Base-by-base conservation (phyloP, 139 green algal species). In the Tetradesmus obliquus region DNA sequence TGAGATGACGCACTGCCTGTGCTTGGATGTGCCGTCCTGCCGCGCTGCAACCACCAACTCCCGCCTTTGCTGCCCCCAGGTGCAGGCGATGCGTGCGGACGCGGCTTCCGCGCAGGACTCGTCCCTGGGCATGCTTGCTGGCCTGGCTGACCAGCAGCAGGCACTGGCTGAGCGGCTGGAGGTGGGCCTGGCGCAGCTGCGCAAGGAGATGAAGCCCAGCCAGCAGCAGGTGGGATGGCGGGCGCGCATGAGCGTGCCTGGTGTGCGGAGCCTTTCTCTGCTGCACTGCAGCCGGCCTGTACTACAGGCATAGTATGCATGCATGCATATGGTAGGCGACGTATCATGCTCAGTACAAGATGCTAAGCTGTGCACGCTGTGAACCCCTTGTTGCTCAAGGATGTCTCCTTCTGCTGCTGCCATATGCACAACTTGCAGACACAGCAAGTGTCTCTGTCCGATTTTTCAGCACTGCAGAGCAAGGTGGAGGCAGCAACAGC, bases 171-270 rank as follows among this genome's bases (percentile, higher is more conserved):
- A 84, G 53, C n/a, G 71, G 71, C 71, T 90, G 69, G 66, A 71
- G 55, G 22, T 71, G 74, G 86, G 71, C 84, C 71, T 84, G 19
- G 69, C 17, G 19, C 71, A 74, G 71, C 86, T 90, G 86, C 86
- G 71, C 53, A 83, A 71, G 71, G 86, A 90, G 24, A 74, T 90
- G 86, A 58, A 83, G 86, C 86, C 86, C 1, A 45, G 55, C 10
- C 60, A 82, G 84, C 84, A 89, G 71, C 53, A 83, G 86, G 53
- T 71, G 53, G 4, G 32, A 45, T 45, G 32, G 32, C 32, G 32
- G 45, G 20, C 9, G 20, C 62, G 19, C 3, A 24, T 45, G 32
- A 45, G 32, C 32, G 32, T 45, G 32, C 32, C 32, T 45, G 32
- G 32, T 45, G 32, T 45, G 32, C 32, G 32, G 32, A 45, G 32